A percentile compares a stretch with the other conserved stretches of the same genome.
Evolutionary conservation across 176 grass and related monocot genomes (phyloP).

Genomic region (Dendrocalamus sinicus): DNA sequence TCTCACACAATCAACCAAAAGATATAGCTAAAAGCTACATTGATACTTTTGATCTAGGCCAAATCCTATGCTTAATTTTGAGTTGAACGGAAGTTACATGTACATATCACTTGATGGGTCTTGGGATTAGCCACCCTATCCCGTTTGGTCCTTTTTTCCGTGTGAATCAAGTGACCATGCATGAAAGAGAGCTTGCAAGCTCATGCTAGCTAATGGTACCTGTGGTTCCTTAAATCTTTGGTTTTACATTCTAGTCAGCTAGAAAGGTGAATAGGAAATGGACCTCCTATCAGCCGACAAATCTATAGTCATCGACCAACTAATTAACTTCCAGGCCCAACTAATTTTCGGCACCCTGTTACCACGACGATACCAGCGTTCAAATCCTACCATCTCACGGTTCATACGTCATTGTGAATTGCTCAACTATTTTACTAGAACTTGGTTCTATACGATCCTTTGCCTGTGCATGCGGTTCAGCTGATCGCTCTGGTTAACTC

Average conservation of each 20-base stretch:
- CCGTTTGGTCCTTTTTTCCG: neutral
- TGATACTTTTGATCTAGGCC: too few species aligned
- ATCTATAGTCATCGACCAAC: conserved; percentile 18
- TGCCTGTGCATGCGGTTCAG: neutral
- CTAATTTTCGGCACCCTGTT: neutral
- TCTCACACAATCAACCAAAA: too few species aligned
- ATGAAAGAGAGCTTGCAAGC: neutral
- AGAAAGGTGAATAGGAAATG: conserved; percentile 11
- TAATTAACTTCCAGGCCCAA: conserved; percentile 25
- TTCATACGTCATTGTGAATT: too few species aligned
- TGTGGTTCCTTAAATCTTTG: neutral
- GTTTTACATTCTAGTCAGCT: conserved; percentile 6
- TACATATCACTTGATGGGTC: conserved; percentile 19
- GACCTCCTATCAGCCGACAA: conserved; percentile 31
- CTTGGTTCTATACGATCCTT: too few species aligned
- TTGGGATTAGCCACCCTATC: conserved; percentile 29
- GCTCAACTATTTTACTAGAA: too few species aligned
- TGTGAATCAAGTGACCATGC: conserved; percentile 24
- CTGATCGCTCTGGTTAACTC: neutral
- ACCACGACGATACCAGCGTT: neutral
- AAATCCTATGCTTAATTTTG: conserved; percentile 6
- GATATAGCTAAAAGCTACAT: too few species aligned
- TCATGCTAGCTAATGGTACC: conserved; percentile 20
- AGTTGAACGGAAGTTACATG: conserved; percentile 35
- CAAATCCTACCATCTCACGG: too few species aligned